Percentiles rank a stretch among this genome's conserved stretches.
Evolutionary conservation across 495 filamentous ascomycete species (phyloP).

Genomic region (Penicillium pancosmium): DNA sequence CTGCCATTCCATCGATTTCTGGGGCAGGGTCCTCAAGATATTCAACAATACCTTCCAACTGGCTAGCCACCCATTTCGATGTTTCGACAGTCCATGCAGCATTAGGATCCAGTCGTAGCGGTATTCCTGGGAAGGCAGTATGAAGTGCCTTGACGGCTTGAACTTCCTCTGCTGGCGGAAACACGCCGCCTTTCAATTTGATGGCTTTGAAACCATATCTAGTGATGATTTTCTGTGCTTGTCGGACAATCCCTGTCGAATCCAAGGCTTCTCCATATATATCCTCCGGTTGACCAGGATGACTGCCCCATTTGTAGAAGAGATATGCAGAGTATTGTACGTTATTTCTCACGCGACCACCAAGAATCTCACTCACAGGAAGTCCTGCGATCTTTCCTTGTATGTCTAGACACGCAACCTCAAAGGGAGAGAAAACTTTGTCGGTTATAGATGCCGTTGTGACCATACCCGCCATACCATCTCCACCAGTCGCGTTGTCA

Average conservation of each 20-base stretch:
- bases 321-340: slow-evolving; percentile 9
- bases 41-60: slow-evolving; percentile 8
- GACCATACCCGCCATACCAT: slow-evolving; percentile 7
- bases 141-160: slow-evolving; percentile 7
- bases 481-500: not conserved
- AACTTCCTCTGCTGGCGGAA: slow-evolving; percentile 2
- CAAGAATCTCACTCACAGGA: not conserved
- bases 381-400: slow-evolving; percentile 3
- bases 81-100: slow-evolving; percentile 7
- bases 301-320: slow-evolving; percentile 6
- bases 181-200: slow-evolving; percentile 6
- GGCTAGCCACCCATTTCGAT: not conserved
- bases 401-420: slow-evolving; percentile 1
- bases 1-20: slow-evolving; percentile 7
- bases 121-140: slow-evolving; percentile 1
- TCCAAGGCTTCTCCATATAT: slow-evolving; percentile 7
- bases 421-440: slow-evolving; percentile 5
- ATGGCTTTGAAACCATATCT: slow-evolving; percentile 4
- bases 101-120: slow-evolving; percentile 7
- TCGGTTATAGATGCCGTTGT: slow-evolving; percentile 6
- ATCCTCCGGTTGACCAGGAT: slow-evolving; percentile 7
- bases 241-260: not conserved
- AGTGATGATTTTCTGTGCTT: slow-evolving; percentile 4
- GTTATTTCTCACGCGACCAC: slow-evolving; percentile 2
- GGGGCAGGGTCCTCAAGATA: slow-evolving; percentile 7